Conservation (phyloP, 768 basidiomycete species). For the Mrakia blollopis region DNA sequence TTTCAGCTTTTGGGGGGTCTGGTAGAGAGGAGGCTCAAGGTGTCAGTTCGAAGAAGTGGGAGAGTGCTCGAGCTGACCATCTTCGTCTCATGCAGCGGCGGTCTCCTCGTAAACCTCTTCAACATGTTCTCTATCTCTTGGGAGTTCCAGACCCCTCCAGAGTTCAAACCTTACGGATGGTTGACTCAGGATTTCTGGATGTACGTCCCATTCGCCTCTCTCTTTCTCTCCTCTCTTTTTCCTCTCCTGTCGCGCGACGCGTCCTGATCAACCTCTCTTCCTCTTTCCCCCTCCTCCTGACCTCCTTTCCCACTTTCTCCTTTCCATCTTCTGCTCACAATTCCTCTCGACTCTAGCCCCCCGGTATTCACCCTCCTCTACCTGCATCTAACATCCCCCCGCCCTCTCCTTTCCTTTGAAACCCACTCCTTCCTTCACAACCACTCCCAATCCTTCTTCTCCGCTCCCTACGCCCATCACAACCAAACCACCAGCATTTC, state of each 20-base stretch:
- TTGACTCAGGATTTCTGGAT: slow-evolving; percentile 25
- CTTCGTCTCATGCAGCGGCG: neutral
- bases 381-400: neutral
- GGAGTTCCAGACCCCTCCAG: slow-evolving; percentile 13
- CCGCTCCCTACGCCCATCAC: neutral
- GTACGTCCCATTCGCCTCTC: neutral
- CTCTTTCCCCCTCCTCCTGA: neutral
- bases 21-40: too few relatives aligned
- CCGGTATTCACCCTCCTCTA: neutral
- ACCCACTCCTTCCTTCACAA: neutral
- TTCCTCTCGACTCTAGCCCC: neutral
- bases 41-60: too few relatives aligned
- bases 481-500: neutral
- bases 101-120: slow-evolving; percentile 14
- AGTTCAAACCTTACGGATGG: slow-evolving; percentile 22
- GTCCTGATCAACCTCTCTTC: neutral
- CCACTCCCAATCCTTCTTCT: too few relatives aligned
- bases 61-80: neutral
- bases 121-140: slow-evolving; percentile 19
- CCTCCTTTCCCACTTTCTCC: neutral
- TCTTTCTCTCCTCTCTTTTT: too few relatives aligned
- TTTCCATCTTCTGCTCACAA: neutral
- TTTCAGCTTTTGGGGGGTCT: too few relatives aligned
- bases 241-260: neutral
- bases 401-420: neutral